phyloP scores from a whole-genome alignment of 495 filamentous ascomycete species.

The Aspergillus haitiensis region DNA sequence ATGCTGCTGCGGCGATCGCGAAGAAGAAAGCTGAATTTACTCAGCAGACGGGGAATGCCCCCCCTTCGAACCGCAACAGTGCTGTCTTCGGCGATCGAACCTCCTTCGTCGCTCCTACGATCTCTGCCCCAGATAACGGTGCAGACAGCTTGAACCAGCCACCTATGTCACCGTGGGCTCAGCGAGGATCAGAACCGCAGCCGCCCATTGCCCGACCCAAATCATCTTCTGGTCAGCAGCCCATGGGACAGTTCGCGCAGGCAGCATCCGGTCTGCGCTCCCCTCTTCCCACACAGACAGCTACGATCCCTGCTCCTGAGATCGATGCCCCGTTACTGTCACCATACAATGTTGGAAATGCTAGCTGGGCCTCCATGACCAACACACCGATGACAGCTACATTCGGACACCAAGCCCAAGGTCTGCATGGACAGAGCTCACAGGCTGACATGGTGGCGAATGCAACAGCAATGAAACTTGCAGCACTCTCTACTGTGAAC shows the following conservation, averaged over 20 bases:
- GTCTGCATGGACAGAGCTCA: slow-evolving; percentile 45
- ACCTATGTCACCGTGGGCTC: slow-evolving; percentile 77
- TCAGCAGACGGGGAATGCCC: slow-evolving; percentile 86
- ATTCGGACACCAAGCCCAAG: slow-evolving; percentile 60
- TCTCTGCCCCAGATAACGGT: slow-evolving; percentile 62
- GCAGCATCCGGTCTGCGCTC: slow-evolving; percentile 80
- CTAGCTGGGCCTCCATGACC: slow-evolving; percentile 97
- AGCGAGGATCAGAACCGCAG: slow-evolving; percentile 51
- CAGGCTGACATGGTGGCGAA: slow-evolving; percentile 99
- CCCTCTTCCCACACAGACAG: slow-evolving; percentile 76
- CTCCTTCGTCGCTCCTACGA: slow-evolving; percentile 75
- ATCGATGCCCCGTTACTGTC: slow-evolving; percentile 85
- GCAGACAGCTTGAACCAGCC: slow-evolving; percentile 58
- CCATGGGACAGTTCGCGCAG: slow-evolving; percentile 97
- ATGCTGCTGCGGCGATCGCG: slow-evolving; percentile 94
- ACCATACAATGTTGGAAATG: slow-evolving; percentile 78
- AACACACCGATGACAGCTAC: slow-evolving; percentile 94
- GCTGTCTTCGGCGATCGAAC: slow-evolving; percentile 75
- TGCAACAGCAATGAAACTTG: slow-evolving; percentile 97
- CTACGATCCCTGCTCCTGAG: slow-evolving; percentile 73
- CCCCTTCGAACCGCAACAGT: slow-evolving; percentile 92
- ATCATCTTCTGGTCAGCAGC: slow-evolving; percentile 81
- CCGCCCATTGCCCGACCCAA: slow-evolving; percentile 73
- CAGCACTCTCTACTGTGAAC: slow-evolving; percentile 94
- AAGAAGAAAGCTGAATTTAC: slow-evolving; percentile 97